phyloP scores from a whole-genome alignment of 2,329 filamentous ascomycete species.

The Dactylellina parvicollis region DNA sequence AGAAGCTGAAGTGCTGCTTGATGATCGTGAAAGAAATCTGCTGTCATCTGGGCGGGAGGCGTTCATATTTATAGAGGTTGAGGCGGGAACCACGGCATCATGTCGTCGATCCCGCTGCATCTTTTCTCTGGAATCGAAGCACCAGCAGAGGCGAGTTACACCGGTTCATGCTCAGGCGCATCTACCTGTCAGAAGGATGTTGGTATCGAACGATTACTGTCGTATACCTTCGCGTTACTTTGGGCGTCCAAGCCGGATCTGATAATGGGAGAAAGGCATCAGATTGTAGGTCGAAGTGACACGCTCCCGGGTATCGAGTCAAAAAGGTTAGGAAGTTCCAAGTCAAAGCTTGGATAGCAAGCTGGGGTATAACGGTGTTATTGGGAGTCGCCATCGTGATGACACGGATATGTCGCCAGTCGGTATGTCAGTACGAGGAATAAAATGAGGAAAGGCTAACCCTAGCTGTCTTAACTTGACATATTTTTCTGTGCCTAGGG shows the following conservation, averaged over 20 bases:
- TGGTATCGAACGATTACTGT: not conserved
- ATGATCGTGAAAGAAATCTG: conserved; percentile 17
- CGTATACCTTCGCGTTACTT: not conserved
- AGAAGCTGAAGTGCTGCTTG: conserved; percentile 46
- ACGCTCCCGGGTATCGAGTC: not conserved
- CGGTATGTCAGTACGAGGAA: not conserved
- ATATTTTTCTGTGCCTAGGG: not conserved
- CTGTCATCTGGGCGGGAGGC: not conserved
- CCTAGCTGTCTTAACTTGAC: conserved; percentile 9
- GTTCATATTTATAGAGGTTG: conserved; percentile 41
- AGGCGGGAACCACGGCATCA: conserved; percentile 5
- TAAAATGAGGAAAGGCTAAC: conserved; percentile 26
- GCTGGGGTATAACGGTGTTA: not conserved
- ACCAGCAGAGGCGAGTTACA: not conserved
- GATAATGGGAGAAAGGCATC: conserved; percentile 11
- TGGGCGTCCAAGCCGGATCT: conserved; percentile 15
- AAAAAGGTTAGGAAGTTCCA: conserved; percentile 32
- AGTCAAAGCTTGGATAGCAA: not conserved
- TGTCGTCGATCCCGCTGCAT: not conserved
- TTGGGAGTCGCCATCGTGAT: not conserved
- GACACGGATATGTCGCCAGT: not conserved
- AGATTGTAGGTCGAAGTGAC: conserved; percentile 29
- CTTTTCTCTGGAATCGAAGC: not conserved
- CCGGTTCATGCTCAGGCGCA: not conserved
- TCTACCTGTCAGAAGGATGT: conserved; percentile 6